A percentile compares a stretch with the other conserved stretches of the same genome.
Evolutionary conservation across 495 filamentous ascomycete genomes (phyloP).

Genomic region (Achaetomiella virescens): DNA sequence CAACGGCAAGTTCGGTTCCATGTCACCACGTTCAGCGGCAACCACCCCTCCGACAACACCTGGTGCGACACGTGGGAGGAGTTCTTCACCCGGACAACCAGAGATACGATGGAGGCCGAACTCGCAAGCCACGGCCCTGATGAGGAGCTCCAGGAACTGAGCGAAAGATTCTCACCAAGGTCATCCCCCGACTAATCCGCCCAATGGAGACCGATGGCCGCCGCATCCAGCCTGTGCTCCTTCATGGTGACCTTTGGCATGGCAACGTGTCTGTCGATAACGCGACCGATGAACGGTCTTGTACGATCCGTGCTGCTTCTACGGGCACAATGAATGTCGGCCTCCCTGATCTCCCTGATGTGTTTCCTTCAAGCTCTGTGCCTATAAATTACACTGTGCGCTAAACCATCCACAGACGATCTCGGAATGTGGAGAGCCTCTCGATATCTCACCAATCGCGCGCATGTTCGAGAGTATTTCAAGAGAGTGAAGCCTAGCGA

Average conservation of each 20-base stretch:
- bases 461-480: not conserved
- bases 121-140: not conserved
- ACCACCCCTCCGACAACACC: not conserved
- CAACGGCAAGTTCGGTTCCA: conserved; percentile 1
- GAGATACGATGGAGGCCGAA: conserved; percentile 1
- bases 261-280: conserved; percentile 2
- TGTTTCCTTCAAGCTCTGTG: not conserved
- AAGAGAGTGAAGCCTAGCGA: not conserved
- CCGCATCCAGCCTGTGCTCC: not conserved
- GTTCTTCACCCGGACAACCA: not conserved
- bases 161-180: conserved; percentile 1
- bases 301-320: not conserved
- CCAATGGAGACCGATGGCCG: not conserved
- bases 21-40: conserved; percentile 1
- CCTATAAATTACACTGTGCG: not conserved
- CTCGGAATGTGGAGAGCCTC: not conserved
- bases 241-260: conserved; percentile 2
- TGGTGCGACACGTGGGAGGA: conserved; percentile 5
- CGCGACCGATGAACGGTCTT: not conserved
- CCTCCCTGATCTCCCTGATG: no score
- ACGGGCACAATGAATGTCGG: conserved; percentile 2
- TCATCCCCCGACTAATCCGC: not conserved
- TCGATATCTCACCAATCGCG: not conserved
- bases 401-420: not conserved
- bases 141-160: not conserved